Percentiles rank a stretch among this genome's conserved stretches.
phyloP scores from a whole-genome alignment of 805 yeast genomes.

The Komagataella kurtzmanii region DNA sequence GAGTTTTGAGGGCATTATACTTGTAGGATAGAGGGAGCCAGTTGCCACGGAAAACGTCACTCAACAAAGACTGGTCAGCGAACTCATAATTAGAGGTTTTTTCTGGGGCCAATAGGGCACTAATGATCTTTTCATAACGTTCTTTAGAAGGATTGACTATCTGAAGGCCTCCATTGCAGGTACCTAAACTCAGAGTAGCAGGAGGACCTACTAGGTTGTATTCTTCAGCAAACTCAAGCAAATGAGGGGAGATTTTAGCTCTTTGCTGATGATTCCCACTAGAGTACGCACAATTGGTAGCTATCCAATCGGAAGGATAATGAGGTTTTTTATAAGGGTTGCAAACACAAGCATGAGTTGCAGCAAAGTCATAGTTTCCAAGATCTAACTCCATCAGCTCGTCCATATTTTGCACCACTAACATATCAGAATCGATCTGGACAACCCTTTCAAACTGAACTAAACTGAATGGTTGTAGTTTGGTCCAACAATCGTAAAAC shows the following conservation, averaged over 20 bases:
- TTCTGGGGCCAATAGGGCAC: slow-evolving; percentile 23
- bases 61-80: slow-evolving; percentile 44
- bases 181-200: slow-evolving; percentile 21
- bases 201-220: not conserved
- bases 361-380: slow-evolving; percentile 28
- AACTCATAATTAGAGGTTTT: slow-evolving; percentile 30
- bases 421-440: slow-evolving; percentile 48
- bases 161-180: slow-evolving; percentile 48
- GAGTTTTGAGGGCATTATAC: slow-evolving; percentile 45
- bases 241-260: not conserved
- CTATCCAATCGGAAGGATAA: slow-evolving; percentile 40
- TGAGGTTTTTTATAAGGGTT: slow-evolving; percentile 38
- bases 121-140: slow-evolving; percentile 24
- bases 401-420: slow-evolving; percentile 43
- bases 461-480: slow-evolving; percentile 39
- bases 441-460: slow-evolving; percentile 38
- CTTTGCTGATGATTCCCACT: slow-evolving; percentile 15
- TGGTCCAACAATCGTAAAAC: slow-evolving; percentile 51
- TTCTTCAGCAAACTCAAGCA: not conserved
- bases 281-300: slow-evolving; percentile 37
- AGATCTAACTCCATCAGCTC: slow-evolving; percentile 38
- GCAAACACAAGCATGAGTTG: slow-evolving; percentile 50
- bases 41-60: slow-evolving; percentile 34
- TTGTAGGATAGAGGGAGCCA: slow-evolving; percentile 41
- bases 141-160: slow-evolving; percentile 29